Base-by-base conservation (phyloP, 2,329 filamentous ascomycete genomes). In the Mollisia scopiformis region DNA sequence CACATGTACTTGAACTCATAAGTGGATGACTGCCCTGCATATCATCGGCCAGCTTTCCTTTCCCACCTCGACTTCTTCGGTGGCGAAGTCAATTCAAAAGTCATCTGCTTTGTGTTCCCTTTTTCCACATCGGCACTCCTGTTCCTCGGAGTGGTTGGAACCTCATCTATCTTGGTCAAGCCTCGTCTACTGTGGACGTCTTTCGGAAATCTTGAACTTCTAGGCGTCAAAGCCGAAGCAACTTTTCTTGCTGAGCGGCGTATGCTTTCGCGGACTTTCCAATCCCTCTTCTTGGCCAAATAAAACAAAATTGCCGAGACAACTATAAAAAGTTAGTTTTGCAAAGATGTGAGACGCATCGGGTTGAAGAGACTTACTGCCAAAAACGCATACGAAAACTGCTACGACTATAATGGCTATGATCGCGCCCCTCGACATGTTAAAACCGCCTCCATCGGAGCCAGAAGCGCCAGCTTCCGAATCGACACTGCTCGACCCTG, bases 231-330 rank as follows among this genome's bases (percentile, higher is more conserved):
- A 5, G 82, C 86, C 3, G 80, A 83, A 46, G 83, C 84, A 28
- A 89, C 84, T 70, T 80, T 86, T 63, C 80, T 82, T 31, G 86
- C 86, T 1, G 90, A 93, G 65, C 84, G 85, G 58, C 88, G 84
- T 59, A 96, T 80, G 30, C 82, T 89, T 72, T 91, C 86, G 61
- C 88, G 85, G 67, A 95, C 80, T 66, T 88, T 90, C 92, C 92
- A 95, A 75, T 93, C 90, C 50, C 88, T 86, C 78, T 92, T 93
- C 81, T 95, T 95, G 58, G 92, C 90, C 37, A 94, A 74, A 74
- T 88, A 92, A 78, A 90, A 96, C 28, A 95, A 84, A 64, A 88
- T 89, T 90, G 66, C 41, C 50, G 62, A 68, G 23, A 61, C 65
- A 58, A 68, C 65, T 67, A 55, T 66, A 31, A 56, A 46, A 6